phyloP scores from a whole-genome alignment of 257 asterid species.

The Lycium barbarum region DNA sequence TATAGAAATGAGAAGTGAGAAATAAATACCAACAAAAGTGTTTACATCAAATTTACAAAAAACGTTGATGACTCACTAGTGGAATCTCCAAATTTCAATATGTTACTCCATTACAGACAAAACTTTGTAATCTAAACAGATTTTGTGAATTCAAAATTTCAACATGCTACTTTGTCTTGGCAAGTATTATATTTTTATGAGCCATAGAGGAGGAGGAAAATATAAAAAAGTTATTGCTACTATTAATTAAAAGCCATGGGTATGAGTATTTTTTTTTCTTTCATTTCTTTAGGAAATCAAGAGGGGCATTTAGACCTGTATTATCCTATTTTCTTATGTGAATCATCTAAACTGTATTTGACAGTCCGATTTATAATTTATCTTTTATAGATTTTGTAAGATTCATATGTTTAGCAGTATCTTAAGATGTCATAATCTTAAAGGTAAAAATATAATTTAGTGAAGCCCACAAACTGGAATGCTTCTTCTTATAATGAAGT shows the following conservation, averaged over 20 bases:
- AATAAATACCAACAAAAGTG: background rate
- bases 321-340: too few species aligned
- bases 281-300: too few species aligned
- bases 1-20: background rate
- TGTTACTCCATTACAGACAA: background rate
- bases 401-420: too few species aligned
- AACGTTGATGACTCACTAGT: background rate
- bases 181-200: background rate
- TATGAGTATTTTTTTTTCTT: too few species aligned
- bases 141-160: background rate
- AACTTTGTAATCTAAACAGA: background rate
- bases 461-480: too few species aligned
- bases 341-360: too few species aligned
- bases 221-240: background rate
- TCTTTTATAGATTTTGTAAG: too few species aligned
- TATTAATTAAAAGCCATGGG: background rate
- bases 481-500: too few species aligned
- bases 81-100: background rate
- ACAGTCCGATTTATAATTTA: too few species aligned
- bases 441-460: too few species aligned
- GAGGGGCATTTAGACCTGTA: too few species aligned
- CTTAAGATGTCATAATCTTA: too few species aligned
- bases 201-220: background rate
- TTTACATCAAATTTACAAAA: background rate
- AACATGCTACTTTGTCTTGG: background rate